These are phyloP conservation scores for Yamadazyma diddensiae DNA, from an alignment of 1,139 yeast genomes.

Conservation along the genomic window DNA sequence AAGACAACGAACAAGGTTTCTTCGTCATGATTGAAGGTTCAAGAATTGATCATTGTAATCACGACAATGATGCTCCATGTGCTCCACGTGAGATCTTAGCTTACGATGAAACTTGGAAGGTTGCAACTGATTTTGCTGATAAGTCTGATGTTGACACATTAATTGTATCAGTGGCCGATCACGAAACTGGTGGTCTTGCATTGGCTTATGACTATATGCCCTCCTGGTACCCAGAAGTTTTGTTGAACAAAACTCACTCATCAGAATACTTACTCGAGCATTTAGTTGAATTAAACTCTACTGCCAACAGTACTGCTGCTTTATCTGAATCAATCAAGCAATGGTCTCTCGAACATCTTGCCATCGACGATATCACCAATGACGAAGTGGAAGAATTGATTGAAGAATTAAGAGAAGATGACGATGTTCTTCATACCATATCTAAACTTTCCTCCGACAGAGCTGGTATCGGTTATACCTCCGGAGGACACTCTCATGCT, in stretches of 20 bases:
- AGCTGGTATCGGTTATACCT: slow-evolving; percentile 85
- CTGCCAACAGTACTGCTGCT: slow-evolving; percentile 24
- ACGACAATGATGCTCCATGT: slow-evolving; percentile 68
- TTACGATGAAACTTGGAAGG: slow-evolving; percentile 71
- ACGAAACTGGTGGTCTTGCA: slow-evolving; percentile 84
- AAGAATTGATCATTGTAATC: slow-evolving; percentile 91
- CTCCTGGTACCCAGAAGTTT: slow-evolving; percentile 76
- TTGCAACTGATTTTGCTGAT: slow-evolving; percentile 66
- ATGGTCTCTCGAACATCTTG: slow-evolving; percentile 56
- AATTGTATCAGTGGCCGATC: slow-evolving; percentile 79
- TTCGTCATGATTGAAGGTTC: slow-evolving; percentile 84
- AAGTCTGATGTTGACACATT: slow-evolving; percentile 66
- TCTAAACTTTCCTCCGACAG: slow-evolving; percentile 55
- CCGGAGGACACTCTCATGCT: slow-evolving; percentile 89
- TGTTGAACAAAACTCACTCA: slow-evolving; percentile 64
- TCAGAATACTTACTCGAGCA: slow-evolving; percentile 58
- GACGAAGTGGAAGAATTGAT: slow-evolving; percentile 43
- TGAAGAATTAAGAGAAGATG: slow-evolving; percentile 14
- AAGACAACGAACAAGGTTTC: slow-evolving; percentile 73
- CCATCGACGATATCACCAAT: slow-evolving; percentile 52
- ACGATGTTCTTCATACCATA: slow-evolving; percentile 14
- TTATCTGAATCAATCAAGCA: slow-evolving; percentile 41
- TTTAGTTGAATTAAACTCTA: slow-evolving; percentile 21
- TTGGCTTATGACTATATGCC: slow-evolving; percentile 67
- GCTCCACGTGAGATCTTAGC: slow-evolving; percentile 41